Conservation (phyloP, 805 yeast species). For the Scheffersomyces ergatensis region DNA sequence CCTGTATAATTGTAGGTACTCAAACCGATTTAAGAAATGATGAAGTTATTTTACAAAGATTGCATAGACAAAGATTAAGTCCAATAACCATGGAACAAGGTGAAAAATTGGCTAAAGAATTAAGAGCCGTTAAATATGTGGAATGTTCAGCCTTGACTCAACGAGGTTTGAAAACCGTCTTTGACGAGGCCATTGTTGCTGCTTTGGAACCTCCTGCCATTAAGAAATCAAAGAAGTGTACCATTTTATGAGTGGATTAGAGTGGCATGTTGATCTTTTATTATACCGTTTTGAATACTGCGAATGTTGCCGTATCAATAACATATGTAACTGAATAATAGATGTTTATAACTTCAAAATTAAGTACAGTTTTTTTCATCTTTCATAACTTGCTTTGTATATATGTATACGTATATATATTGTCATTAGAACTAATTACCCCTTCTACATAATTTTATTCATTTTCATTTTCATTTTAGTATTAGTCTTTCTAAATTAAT, state of each 20-base stretch:
- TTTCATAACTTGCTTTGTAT: no score
- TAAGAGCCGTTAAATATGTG: slow-evolving; percentile 93
- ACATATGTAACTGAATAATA: no score
- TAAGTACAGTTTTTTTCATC: no score
- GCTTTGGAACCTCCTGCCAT: slow-evolving; percentile 96
- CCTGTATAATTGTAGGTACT: slow-evolving; percentile 95
- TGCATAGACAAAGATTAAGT: slow-evolving; percentile 83
- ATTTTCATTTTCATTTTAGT: no score
- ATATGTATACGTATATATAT: no score
- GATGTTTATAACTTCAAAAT: no score
- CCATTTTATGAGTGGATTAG: slow-evolving; percentile 54
- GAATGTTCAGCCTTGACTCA: slow-evolving; percentile 98
- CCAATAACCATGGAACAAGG: slow-evolving; percentile 88
- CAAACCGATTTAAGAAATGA: slow-evolving; percentile 94
- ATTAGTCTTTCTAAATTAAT: no score
- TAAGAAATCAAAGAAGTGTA: slow-evolving; percentile 78
- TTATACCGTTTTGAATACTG: no score
- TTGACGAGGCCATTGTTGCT: slow-evolving; percentile 97
- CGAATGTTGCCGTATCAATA: no score
- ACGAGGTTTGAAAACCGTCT: slow-evolving; percentile 94
- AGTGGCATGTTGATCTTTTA: no score
- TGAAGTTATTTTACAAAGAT: slow-evolving; percentile 83
- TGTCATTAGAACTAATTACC: no score
- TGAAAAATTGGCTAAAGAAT: slow-evolving; percentile 87
- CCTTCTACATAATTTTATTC: no score